These are phyloP conservation scores for Venustampulla echinocandica DNA, from an alignment of 495 filamentous ascomycete genomes.

Conservation along the genomic window DNA sequence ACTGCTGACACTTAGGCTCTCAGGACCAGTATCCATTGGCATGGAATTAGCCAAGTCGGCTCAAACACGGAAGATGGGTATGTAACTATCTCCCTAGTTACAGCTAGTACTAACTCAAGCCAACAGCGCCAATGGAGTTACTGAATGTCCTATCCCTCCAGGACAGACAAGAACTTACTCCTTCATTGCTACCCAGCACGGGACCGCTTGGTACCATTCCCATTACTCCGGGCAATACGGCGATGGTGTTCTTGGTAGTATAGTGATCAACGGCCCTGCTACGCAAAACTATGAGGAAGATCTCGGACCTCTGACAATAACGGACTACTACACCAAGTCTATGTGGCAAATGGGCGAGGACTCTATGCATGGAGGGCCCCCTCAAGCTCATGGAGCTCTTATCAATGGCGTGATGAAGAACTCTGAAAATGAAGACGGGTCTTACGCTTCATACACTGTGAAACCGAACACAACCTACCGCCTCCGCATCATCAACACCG, in stretches of 20 bases:
- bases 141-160: slow-evolving; percentile 34
- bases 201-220: slow-evolving; percentile 52
- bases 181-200: slow-evolving; percentile 42
- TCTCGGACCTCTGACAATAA: slow-evolving; percentile 35
- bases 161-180: slow-evolving; percentile 37
- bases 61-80: slow-evolving; percentile 29
- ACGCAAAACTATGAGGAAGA: slow-evolving; percentile 33
- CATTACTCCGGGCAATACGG: slow-evolving; percentile 47
- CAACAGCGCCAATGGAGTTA: slow-evolving; percentile 21
- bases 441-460: background rate
- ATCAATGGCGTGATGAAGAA: background rate
- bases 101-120: background rate
- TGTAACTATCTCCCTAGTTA: background rate
- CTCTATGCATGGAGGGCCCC: background rate
- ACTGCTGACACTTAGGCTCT: background rate
- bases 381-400: slow-evolving; percentile 23
- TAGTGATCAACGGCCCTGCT: slow-evolving; percentile 30
- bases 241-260: slow-evolving; percentile 36
- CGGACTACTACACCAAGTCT: slow-evolving; percentile 29
- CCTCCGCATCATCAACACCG: slow-evolving; percentile 47
- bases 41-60: slow-evolving; percentile 32
- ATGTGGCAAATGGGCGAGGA: background rate
- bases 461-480: slow-evolving; percentile 27
- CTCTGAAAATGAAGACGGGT: background rate
- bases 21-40: slow-evolving; percentile 39